Base-by-base conservation (phyloP, 129 eudicot species). In the Centella asiatica region DNA sequence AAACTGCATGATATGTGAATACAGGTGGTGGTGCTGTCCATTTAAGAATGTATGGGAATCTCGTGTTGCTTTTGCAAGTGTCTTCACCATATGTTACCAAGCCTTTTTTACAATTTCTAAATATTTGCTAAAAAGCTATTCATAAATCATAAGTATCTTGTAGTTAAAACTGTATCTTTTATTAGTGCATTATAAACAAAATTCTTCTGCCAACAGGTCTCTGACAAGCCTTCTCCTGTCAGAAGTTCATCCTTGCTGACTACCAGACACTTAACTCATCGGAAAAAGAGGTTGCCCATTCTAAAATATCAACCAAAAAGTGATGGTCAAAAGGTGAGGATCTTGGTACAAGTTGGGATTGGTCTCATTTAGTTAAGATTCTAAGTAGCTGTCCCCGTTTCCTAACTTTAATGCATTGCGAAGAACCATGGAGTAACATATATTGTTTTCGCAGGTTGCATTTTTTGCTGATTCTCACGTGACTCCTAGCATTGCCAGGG, bases 261-360 rank as follows among this genome's bases (percentile, higher is more conserved):
- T 23, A 28, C 68, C 32, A 65, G 81, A 44, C 78, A 84, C 67
- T 54, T 67, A 53, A 72, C 76, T 34, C 19, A 36, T 1, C 34
- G 76, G 58, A 61, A 71, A 34, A 62, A 22, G 18, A 62, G 64
- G 65, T 58, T 78, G 60, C 74, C 74, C 33, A 48, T 72, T 46
- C 68, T 26, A 78, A 83, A 74, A 57, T 66, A 69, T 54, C 70
- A 62, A 48, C 75, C 78, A 15, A 62, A 67, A 70, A 59, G 37
- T 44, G 71, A 69, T 74, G 64, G 62, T 57, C 70, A 72, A 44
- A 81, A 83, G 92, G 95, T 87, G 72, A 83, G 73, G 55, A 47
- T 27, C 13, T 14, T 51, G 34, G 3, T 17, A 37, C 6, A 10
- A 12, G 14, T 2, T 33, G 36, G 40, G 23, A 20, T 25, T 31